phyloP scores from a whole-genome alignment of 139 green algal genomes.

The Auxenochlorella pyrenoidosa region DNA sequence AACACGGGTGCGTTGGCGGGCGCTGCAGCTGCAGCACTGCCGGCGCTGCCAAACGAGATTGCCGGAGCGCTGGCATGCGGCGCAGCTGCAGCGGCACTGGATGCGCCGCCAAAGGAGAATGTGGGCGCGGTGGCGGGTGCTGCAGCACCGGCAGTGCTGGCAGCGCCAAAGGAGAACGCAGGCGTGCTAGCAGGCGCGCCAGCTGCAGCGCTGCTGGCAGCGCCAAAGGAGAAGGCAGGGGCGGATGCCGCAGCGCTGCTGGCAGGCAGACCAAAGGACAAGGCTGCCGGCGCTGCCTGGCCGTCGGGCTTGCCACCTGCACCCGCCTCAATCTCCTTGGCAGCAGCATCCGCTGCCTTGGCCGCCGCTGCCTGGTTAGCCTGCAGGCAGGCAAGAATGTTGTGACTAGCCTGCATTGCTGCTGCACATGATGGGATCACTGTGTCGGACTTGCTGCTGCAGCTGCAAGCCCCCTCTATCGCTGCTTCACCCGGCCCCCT shows the following conservation, averaged over 20 bases:
- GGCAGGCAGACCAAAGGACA: conserved; percentile 25
- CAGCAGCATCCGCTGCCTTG: not conserved
- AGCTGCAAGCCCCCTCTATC: no score
- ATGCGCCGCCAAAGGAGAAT: not conserved
- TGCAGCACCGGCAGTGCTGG: not conserved
- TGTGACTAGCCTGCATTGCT: no score
- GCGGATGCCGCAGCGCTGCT: not conserved
- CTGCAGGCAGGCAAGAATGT: no score
- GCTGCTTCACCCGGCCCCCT: not conserved
- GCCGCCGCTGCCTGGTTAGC: not conserved
- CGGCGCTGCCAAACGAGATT: not conserved
- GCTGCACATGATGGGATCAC: no score
- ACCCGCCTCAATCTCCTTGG: not conserved
- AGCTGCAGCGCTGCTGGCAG: not conserved
- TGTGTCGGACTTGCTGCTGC: no score
- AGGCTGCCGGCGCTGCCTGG: not conserved
- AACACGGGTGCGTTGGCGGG: not conserved
- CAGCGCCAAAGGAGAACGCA: not conserved
- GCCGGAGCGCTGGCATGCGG: not conserved
- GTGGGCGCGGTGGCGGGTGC: not conserved
- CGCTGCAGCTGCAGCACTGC: not conserved
- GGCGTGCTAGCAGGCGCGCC: not conserved
- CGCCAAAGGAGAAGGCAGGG: conserved; percentile 7
- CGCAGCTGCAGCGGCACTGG: not conserved
- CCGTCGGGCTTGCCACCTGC: not conserved